phyloP scores from a whole-genome alignment of 805 yeast genomes.

The Yarrowia sp. region DNA sequence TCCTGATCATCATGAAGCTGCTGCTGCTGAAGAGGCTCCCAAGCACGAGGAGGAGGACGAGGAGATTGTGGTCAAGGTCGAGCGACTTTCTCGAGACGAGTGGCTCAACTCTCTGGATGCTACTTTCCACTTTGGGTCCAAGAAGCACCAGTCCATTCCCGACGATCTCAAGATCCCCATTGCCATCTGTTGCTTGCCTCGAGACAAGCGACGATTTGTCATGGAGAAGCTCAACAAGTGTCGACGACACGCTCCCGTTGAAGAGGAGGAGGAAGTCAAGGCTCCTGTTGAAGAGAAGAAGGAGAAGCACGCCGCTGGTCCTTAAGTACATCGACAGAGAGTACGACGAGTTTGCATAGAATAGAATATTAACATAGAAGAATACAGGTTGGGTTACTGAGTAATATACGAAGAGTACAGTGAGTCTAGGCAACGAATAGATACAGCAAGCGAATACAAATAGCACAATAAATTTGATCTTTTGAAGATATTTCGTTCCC shows the following conservation, averaged over 20 bases:
- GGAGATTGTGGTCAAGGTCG: not conserved
- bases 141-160: conserved; percentile 13
- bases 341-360: no score
- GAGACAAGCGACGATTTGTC: conserved; percentile 7
- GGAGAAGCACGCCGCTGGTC: conserved; percentile 4
- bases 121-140: conserved; percentile 12
- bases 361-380: not conserved
- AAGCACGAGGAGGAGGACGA: not conserved
- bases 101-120: not conserved
- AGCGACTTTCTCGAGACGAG: not conserved
- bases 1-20: conserved; percentile 2
- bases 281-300: not conserved
- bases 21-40: not conserved
- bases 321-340: no score
- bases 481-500: no score
- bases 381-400: conserved; percentile 12
- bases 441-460: no score
- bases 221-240: not conserved
- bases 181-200: conserved; percentile 10
- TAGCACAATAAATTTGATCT: no score
- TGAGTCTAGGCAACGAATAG: no score
- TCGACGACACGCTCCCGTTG: not conserved
- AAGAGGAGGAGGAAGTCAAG: not conserved
- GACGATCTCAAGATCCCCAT: conserved; percentile 4
- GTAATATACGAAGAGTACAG: no score